Base-by-base conservation (phyloP, 805 yeast genomes). In the Lipomyces chichibuensis region DNA sequence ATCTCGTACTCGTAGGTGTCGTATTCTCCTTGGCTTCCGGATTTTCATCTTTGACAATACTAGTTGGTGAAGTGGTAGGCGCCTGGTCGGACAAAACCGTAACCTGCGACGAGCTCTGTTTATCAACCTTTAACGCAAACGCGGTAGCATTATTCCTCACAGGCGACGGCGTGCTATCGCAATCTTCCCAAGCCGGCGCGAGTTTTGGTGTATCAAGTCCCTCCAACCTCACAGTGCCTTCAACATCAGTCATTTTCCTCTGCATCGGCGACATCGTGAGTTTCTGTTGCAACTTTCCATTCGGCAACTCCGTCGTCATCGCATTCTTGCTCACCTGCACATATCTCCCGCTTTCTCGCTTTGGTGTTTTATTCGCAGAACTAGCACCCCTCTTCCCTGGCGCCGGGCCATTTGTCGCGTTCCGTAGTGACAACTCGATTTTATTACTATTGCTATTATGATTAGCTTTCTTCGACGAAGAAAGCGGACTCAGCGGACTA, bases 1-100 rank as follows among this genome's bases (percentile, higher is more conserved):
- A 43, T n/a, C 49, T 43, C 49, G 49, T 43, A 43, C 49, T 43
- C 49, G 25, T 17, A n/a, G 49, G 49, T n/a, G 49, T 43, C 49
- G 23, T 43, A 43, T 43, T n/a, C 23, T 43, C 49, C 49, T 43
- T 43, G 3, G 11, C 9, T 43, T 43, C 23, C 23, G 9, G 2
- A 17, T 6, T 43, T 17, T 43, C 49, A 5, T 43, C 49, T 17
- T 43, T n/a, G 23, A 43, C 20, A n/a, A 17, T 43, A 43, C 20
- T n/a, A 7, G 23, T 43, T 11, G 49, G 20, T 3, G 20, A 43
- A 17, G 5, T 43, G 20, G 14, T 43, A 5, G 8, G n/a, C 2
- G 23, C 20, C 8, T 2, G 20, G 14, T 3, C 49, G 2, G 49
- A 43, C 20, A 6, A 17, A 17, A 43, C 3, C 23, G 49, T 43